A percentile compares a stretch with the other conserved stretches of the same genome.
Conservation (phyloP, 2,329 filamentous ascomycete species). For the Colletotrichum brevisporum region DNA sequence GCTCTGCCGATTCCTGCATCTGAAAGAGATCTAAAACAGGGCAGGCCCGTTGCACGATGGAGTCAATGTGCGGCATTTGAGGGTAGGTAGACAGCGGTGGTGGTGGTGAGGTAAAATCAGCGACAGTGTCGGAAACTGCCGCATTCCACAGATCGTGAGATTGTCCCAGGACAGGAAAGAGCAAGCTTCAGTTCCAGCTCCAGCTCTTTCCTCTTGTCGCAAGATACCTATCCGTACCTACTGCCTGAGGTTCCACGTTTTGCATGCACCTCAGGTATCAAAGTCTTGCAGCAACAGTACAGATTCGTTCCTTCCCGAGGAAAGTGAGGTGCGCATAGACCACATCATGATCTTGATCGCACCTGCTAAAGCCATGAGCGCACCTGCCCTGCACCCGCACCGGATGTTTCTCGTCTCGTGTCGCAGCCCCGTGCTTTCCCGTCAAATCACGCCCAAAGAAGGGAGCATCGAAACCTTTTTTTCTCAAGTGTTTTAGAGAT, state of each 20-base stretch:
- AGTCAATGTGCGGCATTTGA: neutral
- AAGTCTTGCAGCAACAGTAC: too few relatives aligned
- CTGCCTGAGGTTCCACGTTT: too few relatives aligned
- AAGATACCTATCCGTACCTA: too few relatives aligned
- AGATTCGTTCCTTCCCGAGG: too few relatives aligned
- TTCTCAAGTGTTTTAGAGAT: neutral
- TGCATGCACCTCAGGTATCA: too few relatives aligned
- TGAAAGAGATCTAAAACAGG: conserved; percentile 8
- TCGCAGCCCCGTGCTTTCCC: conserved; percentile 13
- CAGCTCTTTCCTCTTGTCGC: too few relatives aligned
- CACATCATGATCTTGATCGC: neutral
- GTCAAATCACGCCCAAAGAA: neutral
- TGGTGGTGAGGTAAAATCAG: neutral
- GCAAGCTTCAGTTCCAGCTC: too few relatives aligned
- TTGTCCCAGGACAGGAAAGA: too few relatives aligned
- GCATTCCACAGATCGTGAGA: too few relatives aligned
- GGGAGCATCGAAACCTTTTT: conserved; percentile 9
- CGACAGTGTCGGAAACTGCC: too few relatives aligned
- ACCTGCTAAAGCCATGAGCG: neutral
- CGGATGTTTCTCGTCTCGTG: conserved; percentile 8
- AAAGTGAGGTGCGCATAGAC: neutral
- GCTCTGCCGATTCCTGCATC: conserved; percentile 2
- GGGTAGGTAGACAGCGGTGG: neutral
- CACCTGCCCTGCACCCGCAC: neutral
- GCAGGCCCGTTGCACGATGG: neutral